phyloP scores from a whole-genome alignment of 139 green algal species.

The Haematococcus lacustris region DNA sequence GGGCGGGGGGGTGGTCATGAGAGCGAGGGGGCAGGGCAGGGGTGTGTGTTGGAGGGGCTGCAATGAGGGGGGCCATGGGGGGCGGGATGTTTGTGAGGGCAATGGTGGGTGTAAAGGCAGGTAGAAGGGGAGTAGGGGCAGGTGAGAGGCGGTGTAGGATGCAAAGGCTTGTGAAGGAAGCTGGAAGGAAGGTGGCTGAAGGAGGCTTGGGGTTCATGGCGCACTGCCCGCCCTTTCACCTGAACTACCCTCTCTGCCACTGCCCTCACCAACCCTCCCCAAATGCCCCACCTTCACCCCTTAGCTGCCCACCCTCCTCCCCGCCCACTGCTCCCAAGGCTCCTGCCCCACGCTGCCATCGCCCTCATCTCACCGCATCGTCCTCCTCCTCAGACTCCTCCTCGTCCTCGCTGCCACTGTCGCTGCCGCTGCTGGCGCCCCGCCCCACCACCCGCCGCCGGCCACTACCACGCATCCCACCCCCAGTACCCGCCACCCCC shows the following conservation, averaged over 20 bases:
- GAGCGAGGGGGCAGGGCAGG: no score
- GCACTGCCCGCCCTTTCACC: background rate
- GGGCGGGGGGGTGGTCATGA: no score
- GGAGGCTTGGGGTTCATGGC: no score
- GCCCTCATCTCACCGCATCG: conserved; percentile 31
- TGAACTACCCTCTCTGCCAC: background rate
- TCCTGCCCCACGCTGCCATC: background rate
- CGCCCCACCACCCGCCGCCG: conserved; percentile 2
- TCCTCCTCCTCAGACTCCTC: conserved; percentile 44
- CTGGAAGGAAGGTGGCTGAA: no score
- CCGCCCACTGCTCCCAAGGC: background rate
- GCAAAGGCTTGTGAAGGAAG: no score
- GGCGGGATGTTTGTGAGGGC: background rate
- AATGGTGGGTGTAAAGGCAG: background rate
- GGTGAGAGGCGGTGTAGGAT: no score
- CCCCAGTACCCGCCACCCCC: background rate
- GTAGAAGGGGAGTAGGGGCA: no score
- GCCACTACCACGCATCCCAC: background rate
- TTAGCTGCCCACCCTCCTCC: background rate
- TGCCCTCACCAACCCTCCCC: background rate
- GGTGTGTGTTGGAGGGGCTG: no score
- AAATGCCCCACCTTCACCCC: background rate
- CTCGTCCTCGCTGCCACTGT: conserved; percentile 26
- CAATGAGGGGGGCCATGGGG: background rate
- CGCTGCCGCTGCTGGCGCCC: conserved; percentile 15